A percentile compares a stretch with the other conserved stretches of the same genome.
These are phyloP conservation scores for Pythium vanterpoolii DNA, from an alignment of 352 stramenopile species.

Conservation along the genomic window DNA sequence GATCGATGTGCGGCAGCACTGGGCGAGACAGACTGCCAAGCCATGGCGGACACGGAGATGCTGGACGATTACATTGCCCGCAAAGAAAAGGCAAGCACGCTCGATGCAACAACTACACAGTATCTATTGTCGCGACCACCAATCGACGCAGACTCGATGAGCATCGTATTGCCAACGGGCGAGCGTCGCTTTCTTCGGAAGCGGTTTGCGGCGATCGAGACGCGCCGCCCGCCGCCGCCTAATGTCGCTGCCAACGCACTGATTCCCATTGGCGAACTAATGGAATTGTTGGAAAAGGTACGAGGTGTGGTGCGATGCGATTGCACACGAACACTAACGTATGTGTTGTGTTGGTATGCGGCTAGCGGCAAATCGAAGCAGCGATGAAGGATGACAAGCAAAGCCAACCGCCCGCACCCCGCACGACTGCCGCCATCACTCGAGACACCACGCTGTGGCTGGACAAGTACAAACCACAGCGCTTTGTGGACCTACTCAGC, in stretches of 20 bases:
- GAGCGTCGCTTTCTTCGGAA: constrained; percentile 67
- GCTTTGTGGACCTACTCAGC: constrained; percentile 94
- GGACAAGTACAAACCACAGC: constrained; percentile 95
- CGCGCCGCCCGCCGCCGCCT: constrained; percentile 8
- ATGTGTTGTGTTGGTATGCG: constrained; percentile 4
- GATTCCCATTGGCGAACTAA: constrained; percentile 49
- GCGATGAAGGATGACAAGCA: constrained; percentile 36
- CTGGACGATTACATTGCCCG: constrained; percentile 23
- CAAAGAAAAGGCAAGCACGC: constrained; percentile 28
- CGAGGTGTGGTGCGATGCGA: neutral
- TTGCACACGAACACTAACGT: too few relatives aligned
- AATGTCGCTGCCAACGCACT: constrained; percentile 30
- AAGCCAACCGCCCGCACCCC: constrained; percentile 3
- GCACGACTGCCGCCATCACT: neutral
- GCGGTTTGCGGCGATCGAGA: constrained; percentile 28
- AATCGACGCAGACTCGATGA: constrained; percentile 56
- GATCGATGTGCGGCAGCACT: constrained; percentile 60
- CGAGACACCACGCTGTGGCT: constrained; percentile 87
- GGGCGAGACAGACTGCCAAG: constrained; percentile 45
- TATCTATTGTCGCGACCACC: constrained; percentile 63
- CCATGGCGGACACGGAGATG: constrained; percentile 30
- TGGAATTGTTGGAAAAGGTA: constrained; percentile 57
- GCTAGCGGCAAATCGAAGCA: constrained; percentile 69
- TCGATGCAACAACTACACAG: constrained; percentile 33
- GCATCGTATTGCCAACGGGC: constrained; percentile 49